These are phyloP conservation scores for Penicillium daleae DNA, from an alignment of 495 filamentous ascomycete genomes.

Conservation along the genomic window DNA sequence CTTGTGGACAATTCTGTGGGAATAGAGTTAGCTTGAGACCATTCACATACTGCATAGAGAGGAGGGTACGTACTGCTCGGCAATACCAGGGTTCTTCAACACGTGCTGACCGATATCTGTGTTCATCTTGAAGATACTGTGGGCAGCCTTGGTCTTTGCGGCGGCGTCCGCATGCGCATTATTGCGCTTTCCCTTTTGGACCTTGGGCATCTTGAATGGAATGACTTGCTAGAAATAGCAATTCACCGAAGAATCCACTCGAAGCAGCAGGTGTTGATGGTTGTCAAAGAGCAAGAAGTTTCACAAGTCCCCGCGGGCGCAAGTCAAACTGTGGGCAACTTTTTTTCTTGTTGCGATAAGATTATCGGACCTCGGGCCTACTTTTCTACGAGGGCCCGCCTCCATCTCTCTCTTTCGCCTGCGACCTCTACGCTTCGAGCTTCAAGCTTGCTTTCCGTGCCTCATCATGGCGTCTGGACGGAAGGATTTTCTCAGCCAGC, in stretches of 20 bases:
- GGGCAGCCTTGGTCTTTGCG: slow-evolving; percentile 58
- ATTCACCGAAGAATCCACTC: background rate
- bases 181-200: slow-evolving; percentile 61
- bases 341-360: slow-evolving; percentile 45
- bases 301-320: background rate
- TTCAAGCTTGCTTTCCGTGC: slow-evolving; percentile 13
- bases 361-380: slow-evolving; percentile 44
- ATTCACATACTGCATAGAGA: background rate
- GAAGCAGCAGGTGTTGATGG: too few relatives aligned
- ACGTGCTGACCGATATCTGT: slow-evolving; percentile 89
- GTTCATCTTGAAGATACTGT: slow-evolving; percentile 90
- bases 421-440: slow-evolving; percentile 1
- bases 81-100: slow-evolving; percentile 92
- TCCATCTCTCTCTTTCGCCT: slow-evolving; percentile 15
- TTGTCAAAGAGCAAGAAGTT: background rate
- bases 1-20: slow-evolving; percentile 73
- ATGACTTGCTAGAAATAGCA: background rate
- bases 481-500: slow-evolving; percentile 90
- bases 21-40: background rate
- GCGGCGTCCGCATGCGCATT: slow-evolving; percentile 47
- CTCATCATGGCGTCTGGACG: slow-evolving; percentile 69
- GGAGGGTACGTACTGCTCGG: slow-evolving; percentile 52
- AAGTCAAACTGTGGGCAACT: slow-evolving; percentile 21
- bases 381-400: slow-evolving; percentile 27
- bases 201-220: slow-evolving; percentile 36